A percentile compares a stretch with the other conserved stretches of the same genome.
These are phyloP conservation scores for Asterophora lycoperdoides DNA, from an alignment of 768 basidiomycete species.

Conservation along the genomic window DNA sequence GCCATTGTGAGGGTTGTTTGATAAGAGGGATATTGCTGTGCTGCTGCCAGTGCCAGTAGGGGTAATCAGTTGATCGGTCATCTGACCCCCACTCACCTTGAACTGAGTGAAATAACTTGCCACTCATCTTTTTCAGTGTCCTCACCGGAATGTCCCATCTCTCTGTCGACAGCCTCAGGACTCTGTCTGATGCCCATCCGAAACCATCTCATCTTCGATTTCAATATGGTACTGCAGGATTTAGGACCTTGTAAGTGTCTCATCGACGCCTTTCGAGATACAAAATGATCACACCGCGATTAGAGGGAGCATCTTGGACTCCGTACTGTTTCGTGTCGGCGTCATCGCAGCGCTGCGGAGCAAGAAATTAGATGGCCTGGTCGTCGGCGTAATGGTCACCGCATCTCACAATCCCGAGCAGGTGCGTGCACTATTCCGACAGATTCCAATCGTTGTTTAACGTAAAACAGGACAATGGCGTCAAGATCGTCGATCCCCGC, in stretches of 20 bases:
- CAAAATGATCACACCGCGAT: conserved; percentile 11
- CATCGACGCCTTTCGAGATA: conserved; percentile 13
- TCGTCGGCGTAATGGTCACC: conserved; percentile 97
- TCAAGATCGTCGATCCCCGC: conserved; percentile 94
- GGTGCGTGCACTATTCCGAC: conserved; percentile 39
- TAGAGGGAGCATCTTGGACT: conserved; percentile 72
- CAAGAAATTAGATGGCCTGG: conserved; percentile 85
- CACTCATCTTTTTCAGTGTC: too few relatives aligned
- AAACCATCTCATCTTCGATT: conserved; percentile 69
- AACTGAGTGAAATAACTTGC: too few relatives aligned
- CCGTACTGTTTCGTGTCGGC: conserved; percentile 92
- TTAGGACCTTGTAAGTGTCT: conserved; percentile 74
- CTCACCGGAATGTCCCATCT: conserved; percentile 29
- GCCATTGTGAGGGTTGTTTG: conserved; percentile 43
- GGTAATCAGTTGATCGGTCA: conserved; percentile 12
- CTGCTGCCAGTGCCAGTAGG: too few relatives aligned
- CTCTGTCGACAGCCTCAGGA: conserved; percentile 40
- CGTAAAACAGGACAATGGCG: conserved; percentile 85
- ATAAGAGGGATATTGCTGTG: conserved; percentile 6
- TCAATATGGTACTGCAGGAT: conserved; percentile 93
- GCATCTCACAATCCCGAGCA: conserved; percentile 99
- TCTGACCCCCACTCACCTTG: too few relatives aligned
- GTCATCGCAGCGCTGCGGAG: conserved; percentile 87
- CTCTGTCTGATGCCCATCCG: conserved; percentile 57
- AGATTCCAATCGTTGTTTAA: conserved; percentile 3